A percentile compares a stretch with the other conserved stretches of the same genome.
Evolutionary conservation across 108 stramenopile species (phyloP).

Genomic region (Nitzschia palea): DNA sequence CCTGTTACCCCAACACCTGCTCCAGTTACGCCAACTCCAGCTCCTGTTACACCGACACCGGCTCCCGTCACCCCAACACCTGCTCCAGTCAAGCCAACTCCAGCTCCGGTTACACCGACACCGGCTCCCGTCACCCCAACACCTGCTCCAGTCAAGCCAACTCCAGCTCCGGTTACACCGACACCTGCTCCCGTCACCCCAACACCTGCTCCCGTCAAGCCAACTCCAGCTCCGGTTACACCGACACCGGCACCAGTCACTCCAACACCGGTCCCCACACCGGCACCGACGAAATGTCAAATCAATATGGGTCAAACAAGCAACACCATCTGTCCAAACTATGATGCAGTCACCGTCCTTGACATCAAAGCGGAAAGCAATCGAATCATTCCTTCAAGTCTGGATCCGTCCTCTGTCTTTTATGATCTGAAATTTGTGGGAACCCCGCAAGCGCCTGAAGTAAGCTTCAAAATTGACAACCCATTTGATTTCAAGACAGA

Average conservation of each 20-base stretch:
- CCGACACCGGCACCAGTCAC: neutral
- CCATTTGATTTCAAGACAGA: slow-evolving; percentile 2
- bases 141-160: neutral
- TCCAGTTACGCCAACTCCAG: neutral
- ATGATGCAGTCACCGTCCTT: neutral
- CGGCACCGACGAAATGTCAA: neutral
- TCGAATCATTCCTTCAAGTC: neutral
- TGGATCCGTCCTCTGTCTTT: neutral
- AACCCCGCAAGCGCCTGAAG: slow-evolving; percentile 6
- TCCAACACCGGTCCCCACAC: slow-evolving; percentile 1
- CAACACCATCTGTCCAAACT: neutral
- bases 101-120: neutral
- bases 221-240: too few species aligned
- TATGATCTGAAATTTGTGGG: neutral
- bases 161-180: too few species aligned
- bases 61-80: neutral
- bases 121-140: neutral
- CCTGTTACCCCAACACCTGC: neutral
- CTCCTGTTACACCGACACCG: neutral
- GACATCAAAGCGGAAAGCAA: neutral
- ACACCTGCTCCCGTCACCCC: too few species aligned
- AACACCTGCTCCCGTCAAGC: too few species aligned
- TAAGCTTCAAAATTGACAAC: slow-evolving; percentile 3
- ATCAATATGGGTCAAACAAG: neutral
- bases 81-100: neutral